Percentiles rank a stretch among this genome's conserved stretches.
phyloP scores from a whole-genome alignment of 129 eudicot species.

The Mikania micrantha region DNA sequence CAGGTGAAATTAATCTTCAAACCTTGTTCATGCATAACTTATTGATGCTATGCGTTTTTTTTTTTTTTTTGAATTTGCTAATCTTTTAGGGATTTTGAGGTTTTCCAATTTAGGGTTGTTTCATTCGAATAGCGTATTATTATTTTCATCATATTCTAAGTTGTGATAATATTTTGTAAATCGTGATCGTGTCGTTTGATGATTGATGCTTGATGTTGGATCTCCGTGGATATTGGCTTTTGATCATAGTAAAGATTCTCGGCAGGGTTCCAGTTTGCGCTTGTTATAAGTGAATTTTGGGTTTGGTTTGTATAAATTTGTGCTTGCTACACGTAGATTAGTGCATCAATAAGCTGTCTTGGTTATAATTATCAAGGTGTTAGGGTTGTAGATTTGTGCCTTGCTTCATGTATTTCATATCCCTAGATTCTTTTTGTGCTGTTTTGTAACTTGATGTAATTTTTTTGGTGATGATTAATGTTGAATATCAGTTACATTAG shows the following conservation, averaged over 20 bases:
- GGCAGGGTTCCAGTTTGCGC: background rate
- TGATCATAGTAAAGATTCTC: slow-evolving; percentile 4
- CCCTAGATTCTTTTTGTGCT: background rate
- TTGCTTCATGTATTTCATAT: background rate
- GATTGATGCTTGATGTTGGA: background rate
- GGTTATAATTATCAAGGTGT: background rate
- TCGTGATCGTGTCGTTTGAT: slow-evolving; percentile 11
- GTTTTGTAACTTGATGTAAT: background rate
- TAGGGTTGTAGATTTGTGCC: background rate
- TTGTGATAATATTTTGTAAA: background rate
- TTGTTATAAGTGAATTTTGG: background rate
- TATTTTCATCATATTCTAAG: background rate
- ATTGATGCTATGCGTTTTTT: background rate
- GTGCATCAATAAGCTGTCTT: background rate
- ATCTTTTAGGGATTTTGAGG: slow-evolving; percentile 10
- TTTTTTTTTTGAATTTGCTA: background rate
- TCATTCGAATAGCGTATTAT: background rate
- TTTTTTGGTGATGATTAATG: background rate
- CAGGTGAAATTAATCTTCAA: slow-evolving; percentile 12
- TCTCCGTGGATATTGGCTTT: background rate
- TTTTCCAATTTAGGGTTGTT: slow-evolving; percentile 6
- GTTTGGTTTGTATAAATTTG: background rate
- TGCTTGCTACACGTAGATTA: background rate
- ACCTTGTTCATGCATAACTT: background rate
- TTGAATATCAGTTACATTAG: background rate